These are phyloP conservation scores for Sporothrix brunneoviolacea DNA, from an alignment of 2,329 filamentous ascomycete genomes.

Conservation along the genomic window DNA sequence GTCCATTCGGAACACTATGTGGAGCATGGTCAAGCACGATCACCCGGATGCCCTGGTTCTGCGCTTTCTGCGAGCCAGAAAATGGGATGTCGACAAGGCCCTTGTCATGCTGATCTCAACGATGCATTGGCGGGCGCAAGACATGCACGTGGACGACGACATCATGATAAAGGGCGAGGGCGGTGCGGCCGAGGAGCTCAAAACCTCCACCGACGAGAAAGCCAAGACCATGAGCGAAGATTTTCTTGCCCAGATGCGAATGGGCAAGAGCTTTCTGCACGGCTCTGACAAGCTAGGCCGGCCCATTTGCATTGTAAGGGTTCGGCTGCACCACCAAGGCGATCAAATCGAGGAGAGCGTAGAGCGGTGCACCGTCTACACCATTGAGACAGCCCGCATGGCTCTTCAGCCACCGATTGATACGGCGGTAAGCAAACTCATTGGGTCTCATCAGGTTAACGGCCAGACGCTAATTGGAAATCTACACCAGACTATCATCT, in stretches of 20 bases:
- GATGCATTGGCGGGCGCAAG: conserved; percentile 79
- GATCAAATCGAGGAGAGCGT: conserved; percentile 77
- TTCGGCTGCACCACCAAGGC: conserved; percentile 70
- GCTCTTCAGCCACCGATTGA: conserved; percentile 74
- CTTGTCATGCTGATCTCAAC: conserved; percentile 91
- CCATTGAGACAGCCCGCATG: conserved; percentile 90
- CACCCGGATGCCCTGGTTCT: conserved; percentile 80
- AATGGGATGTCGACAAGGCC: conserved; percentile 93
- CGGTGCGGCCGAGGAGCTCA: conserved; percentile 55
- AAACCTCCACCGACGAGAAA: conserved; percentile 42
- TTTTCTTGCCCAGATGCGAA: conserved; percentile 74
- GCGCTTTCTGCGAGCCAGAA: conserved; percentile 79
- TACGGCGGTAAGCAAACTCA: conserved; percentile 62
- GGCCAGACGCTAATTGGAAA: not conserved
- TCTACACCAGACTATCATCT: conserved; percentile 69
- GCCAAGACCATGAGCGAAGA: conserved; percentile 64
- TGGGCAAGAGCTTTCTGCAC: conserved; percentile 91
- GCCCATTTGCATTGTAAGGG: conserved; percentile 80
- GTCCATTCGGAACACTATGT: conserved; percentile 72
- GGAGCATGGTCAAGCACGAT: conserved; percentile 93
- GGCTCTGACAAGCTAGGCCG: conserved; percentile 77
- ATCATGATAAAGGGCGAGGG: conserved; percentile 74
- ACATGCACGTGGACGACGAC: conserved; percentile 84
- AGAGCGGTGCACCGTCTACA: conserved; percentile 85
- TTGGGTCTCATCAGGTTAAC: too few species aligned